These are phyloP conservation scores for Roridomyces roridus DNA, from an alignment of 768 basidiomycete genomes.

Conservation along the genomic window DNA sequence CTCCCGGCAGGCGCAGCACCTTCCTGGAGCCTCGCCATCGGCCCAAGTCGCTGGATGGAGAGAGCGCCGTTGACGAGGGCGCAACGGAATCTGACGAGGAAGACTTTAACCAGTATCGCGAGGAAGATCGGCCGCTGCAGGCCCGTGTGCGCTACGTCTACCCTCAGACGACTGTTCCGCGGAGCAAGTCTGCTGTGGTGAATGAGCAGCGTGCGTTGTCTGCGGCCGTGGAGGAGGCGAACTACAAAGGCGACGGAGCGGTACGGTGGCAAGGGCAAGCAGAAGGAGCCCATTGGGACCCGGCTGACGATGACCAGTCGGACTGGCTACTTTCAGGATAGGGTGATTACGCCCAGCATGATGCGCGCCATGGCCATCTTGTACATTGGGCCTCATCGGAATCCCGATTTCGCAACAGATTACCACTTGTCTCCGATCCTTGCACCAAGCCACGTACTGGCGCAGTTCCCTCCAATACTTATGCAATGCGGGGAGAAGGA, in stretches of 20 bases:
- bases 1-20: constrained; percentile 29
- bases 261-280: constrained; percentile 40
- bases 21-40: constrained; percentile 23
- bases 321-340: constrained; percentile 91
- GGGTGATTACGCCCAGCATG: constrained; percentile 95
- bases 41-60: constrained; percentile 6
- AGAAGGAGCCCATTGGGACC: constrained; percentile 77
- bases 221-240: constrained; percentile 56
- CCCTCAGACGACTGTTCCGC: constrained; percentile 32
- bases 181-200: constrained; percentile 49
- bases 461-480: constrained; percentile 91
- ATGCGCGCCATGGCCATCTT: constrained; percentile 99
- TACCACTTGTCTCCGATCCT: constrained; percentile 97
- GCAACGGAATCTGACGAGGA: constrained; percentile 56
- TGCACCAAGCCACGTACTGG: constrained; percentile 81
- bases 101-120: constrained; percentile 54
- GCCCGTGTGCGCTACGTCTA: constrained; percentile 75
- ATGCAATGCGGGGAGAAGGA: constrained; percentile 95
- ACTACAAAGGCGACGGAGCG: constrained; percentile 49
- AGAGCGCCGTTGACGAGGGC: constrained; percentile 8
- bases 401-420: constrained; percentile 94
- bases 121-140: constrained; percentile 77
- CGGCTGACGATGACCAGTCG: constrained; percentile 94
- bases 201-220: constrained; percentile 59
- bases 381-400: constrained; percentile 92